Base-by-base conservation (phyloP, 768 basidiomycete species). In the Trametopsis cervina region DNA sequence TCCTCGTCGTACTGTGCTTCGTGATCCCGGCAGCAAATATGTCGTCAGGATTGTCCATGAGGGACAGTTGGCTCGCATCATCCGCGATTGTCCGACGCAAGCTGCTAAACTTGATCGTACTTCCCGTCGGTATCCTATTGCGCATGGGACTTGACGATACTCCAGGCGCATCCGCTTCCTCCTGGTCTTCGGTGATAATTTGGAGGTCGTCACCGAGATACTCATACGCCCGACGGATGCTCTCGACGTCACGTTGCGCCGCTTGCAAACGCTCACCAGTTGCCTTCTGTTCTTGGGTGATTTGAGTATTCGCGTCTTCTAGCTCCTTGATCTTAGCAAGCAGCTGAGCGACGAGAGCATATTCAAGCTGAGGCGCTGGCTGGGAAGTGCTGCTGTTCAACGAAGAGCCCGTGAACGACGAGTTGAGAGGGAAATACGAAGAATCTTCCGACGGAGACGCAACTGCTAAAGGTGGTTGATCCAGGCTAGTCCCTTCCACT, bases 281-380 rank as follows among this genome's bases (percentile, higher is more conserved):
- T 55, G 77, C 74, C 1, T 62, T 63, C 59, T 90, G 88, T 52
- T 85, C 79, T 47, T 73, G 67, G 18, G 78, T 68, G 36, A 91
- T 88, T 47, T 77, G 75, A 5, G 67, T 53, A 54, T 91, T 91
- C 2, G 85, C 77, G 33, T 80, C 74, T 57, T 91, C 86, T 1
- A 91, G 72, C 60, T 91, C 88, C 40, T 74, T 71, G 43, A 91
- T 85, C 66, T 91, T 91, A 13, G 67, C 59, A 37, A 89, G 65
- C 5, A 91, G 75, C 60, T 87, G 82, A 9, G 78, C 69, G n/a
- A 90, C 75, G 44, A 91, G 57, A 3, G 70, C 54, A 63, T 68
- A 54, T 72, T 78, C 63, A 7, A 33, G 29, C 15, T 33, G n/a
- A 49, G 44, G 2, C 50, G 42, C 2, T 20, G 50, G 0, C 53